A percentile compares a stretch with the other conserved stretches of the same genome.
These are phyloP conservation scores for Tulasnella sp. DNA, from an alignment of 768 basidiomycete species.

Conservation along the genomic window DNA sequence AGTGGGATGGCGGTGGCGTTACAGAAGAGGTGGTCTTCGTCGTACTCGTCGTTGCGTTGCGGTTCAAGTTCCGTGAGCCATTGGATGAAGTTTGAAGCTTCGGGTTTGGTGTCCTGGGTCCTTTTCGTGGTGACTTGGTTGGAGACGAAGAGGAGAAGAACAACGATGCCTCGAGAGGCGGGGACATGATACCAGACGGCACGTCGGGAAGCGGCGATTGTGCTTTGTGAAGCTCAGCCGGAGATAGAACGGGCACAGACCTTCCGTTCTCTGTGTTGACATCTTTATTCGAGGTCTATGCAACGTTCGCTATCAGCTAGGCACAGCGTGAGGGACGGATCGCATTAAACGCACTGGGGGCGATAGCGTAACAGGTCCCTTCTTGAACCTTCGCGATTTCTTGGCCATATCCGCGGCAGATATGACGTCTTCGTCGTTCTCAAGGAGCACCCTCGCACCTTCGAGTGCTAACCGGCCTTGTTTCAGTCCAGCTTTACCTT, in stretches of 20 bases:
- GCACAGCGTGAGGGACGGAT: no score
- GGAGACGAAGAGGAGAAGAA: conserved; percentile 5
- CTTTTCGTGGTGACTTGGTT: neutral
- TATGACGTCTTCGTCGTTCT: neutral
- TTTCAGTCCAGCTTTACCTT: neutral
- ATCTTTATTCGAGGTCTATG: no score
- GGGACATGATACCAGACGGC: conserved; percentile 6
- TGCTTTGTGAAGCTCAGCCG: neutral
- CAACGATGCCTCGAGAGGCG: neutral
- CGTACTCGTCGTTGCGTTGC: conserved; percentile 3
- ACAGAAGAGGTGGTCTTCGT: neutral
- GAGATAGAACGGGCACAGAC: neutral
- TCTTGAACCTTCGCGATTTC: neutral
- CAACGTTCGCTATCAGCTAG: no score
- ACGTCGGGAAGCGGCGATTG: conserved; percentile 4
- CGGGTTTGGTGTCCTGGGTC: neutral
- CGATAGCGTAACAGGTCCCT: no score
- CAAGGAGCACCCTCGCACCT: neutral
- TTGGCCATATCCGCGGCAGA: conserved; percentile 8
- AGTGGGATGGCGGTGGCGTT: conserved; percentile 14
- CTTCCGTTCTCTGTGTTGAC: no score
- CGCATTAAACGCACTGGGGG: no score
- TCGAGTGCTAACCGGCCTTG: neutral
- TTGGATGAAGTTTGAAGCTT: neutral
- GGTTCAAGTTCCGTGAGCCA: neutral